These are phyloP conservation scores for Talaromyces sp. DNA, from an alignment of 2,329 filamentous ascomycete species.

Conservation along the genomic window DNA sequence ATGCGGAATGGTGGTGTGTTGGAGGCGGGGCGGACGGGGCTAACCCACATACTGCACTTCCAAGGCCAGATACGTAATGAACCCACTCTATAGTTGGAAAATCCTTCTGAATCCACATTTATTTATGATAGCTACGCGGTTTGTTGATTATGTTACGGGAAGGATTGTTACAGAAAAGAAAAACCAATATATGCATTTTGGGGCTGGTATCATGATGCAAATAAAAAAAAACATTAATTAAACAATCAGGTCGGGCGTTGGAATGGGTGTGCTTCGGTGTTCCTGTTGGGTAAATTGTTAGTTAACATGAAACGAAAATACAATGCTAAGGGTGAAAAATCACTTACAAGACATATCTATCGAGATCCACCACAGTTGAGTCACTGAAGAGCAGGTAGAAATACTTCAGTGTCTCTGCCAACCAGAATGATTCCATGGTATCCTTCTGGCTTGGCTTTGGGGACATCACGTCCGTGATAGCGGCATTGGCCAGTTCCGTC, in stretches of 20 bases:
- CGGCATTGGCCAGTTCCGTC: slow-evolving; percentile 65
- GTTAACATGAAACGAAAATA: neutral
- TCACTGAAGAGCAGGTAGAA: slow-evolving; percentile 53
- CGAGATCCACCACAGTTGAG: slow-evolving; percentile 45
- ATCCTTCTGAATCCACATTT: too few relatives aligned
- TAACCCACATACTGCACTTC: neutral
- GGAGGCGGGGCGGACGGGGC: slow-evolving; percentile 21
- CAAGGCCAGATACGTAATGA: too few relatives aligned
- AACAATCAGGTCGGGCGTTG: slow-evolving; percentile 34
- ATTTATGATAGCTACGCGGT: too few relatives aligned
- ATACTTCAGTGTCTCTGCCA: slow-evolving; percentile 55
- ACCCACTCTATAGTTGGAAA: too few relatives aligned
- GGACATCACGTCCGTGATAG: slow-evolving; percentile 66
- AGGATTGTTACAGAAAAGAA: neutral
- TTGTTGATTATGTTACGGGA: neutral
- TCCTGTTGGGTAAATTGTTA: slow-evolving; percentile 23
- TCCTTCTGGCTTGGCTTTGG: slow-evolving; percentile 52
- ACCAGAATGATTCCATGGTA: slow-evolving; percentile 77
- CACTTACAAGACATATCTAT: slow-evolving; percentile 52
- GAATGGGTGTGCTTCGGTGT: slow-evolving; percentile 47
- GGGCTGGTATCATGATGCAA: slow-evolving; percentile 29
- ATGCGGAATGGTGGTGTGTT: slow-evolving; percentile 16
- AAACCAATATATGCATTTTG: slow-evolving; percentile 21
- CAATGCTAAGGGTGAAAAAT: neutral
- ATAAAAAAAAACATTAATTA: slow-evolving; percentile 3